Base-by-base conservation (phyloP, 2,329 filamentous ascomycete genomes). In the Beauveria varroae region DNA sequence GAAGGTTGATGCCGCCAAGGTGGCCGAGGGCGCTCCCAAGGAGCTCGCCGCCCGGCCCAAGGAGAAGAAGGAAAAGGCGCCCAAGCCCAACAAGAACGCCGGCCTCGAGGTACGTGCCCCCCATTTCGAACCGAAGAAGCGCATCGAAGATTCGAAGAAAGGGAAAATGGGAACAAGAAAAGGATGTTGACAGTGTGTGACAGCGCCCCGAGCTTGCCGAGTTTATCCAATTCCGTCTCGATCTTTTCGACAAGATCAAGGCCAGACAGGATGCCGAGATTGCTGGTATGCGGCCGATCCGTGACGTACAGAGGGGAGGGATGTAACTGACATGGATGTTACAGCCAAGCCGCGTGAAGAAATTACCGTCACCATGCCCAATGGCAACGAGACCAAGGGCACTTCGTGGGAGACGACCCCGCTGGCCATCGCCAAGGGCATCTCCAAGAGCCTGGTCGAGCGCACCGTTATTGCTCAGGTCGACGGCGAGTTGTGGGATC, bases 331-430 rank as follows among this genome's bases (percentile, higher is more conserved):
- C 60, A 40, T 26, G 30, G n/a, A 81, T 86, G 66, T 76, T 76
- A 55, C 58, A 76, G 74, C 71, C 68, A 88, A 89, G 76, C 86
- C 89, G 44, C 87, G 87, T 67, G 86, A 90, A 70, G 80, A 86
- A 65, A 93, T 93, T 73, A 85, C 81, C 63, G 82, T 93, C 69
- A 89, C 87, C 55, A 81, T 95, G 65, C 84, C 83, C 66, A 87
- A 91, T 74, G 90, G 90, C 65, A 86, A 83, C 68, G 77, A 86
- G 68, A 84, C 87, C 71, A 75, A 84, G 65, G 95, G 90, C 65
- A 93, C 88, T 66, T 87, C 92, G 55, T 98, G 90, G 89, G 91
- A 96, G 78, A 97, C 92, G 67, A 96, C 92, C 18, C 95, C 95
- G 6, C 88, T 82, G 50, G 82, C 87, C 69, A 87, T 96, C 75